phyloP scores from a whole-genome alignment of 352 stramenopile genomes.

The Globisporangium alternatum region DNA sequence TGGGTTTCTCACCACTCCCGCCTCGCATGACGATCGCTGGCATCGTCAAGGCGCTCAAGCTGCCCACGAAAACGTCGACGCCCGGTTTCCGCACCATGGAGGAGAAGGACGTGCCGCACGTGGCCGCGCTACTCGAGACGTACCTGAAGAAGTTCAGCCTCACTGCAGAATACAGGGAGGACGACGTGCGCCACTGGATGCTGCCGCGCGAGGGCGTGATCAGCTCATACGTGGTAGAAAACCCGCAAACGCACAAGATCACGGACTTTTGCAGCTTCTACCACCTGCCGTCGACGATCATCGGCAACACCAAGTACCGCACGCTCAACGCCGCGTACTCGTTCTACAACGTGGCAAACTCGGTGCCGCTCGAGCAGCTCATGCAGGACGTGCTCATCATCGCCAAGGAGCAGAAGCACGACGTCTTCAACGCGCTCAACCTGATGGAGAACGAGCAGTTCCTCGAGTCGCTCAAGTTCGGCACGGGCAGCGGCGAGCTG shows the following conservation, averaged over 20 bases:
- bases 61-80: slow-evolving; percentile 48
- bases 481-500: slow-evolving; percentile 52
- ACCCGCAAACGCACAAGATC: slow-evolving; percentile 67
- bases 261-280: slow-evolving; percentile 98
- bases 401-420: slow-evolving; percentile 55
- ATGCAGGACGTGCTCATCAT: slow-evolving; percentile 75
- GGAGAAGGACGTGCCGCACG: slow-evolving; percentile 46
- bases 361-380: slow-evolving; percentile 47
- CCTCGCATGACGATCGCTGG: slow-evolving; percentile 94
- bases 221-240: slow-evolving; percentile 91
- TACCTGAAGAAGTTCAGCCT: slow-evolving; percentile 79
- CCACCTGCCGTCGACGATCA: slow-evolving; percentile 96
- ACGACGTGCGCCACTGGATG: slow-evolving; percentile 96
- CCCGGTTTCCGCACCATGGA: slow-evolving; percentile 59
- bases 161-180: slow-evolving; percentile 94
- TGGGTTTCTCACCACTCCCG: slow-evolving; percentile 94
- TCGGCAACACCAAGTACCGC: slow-evolving; percentile 94
- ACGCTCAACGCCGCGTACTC: slow-evolving; percentile 98
- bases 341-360: slow-evolving; percentile 96
- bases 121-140: slow-evolving; percentile 47
- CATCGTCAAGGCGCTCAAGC: slow-evolving; percentile 89
- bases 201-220: slow-evolving; percentile 94
- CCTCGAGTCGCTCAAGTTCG: slow-evolving; percentile 59
- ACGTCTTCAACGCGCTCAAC: slow-evolving; percentile 72
- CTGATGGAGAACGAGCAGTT: slow-evolving; percentile 74